phyloP scores from a whole-genome alignment of 257 asterid species.

The Solanum piurae region DNA sequence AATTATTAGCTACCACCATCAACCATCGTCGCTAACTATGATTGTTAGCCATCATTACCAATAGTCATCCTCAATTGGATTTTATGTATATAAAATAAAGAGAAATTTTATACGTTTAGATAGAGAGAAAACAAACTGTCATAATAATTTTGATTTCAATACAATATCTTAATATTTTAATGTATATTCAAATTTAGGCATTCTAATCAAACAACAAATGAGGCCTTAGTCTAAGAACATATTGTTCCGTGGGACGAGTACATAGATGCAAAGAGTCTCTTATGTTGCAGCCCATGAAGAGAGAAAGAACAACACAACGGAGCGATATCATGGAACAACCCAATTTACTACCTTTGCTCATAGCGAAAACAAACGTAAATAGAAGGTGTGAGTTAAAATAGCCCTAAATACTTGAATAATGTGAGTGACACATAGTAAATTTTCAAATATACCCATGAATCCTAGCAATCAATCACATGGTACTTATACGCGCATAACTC shows the following conservation, averaged over 20 bases:
- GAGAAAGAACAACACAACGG: neutral
- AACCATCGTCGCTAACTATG: neutral
- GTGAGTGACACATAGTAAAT: neutral
- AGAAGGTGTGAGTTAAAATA: neutral
- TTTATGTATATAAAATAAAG: neutral
- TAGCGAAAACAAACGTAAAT: neutral
- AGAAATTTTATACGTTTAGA: no score
- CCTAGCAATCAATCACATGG: neutral
- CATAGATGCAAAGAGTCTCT: no score
- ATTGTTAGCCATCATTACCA: neutral
- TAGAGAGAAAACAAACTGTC: neutral
- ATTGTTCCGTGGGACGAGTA: no score
- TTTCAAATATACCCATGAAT: neutral
- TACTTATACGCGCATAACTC: neutral
- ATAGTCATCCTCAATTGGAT: neutral
- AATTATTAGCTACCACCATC: neutral
- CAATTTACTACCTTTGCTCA: neutral
- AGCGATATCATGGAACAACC: neutral
- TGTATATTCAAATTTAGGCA: neutral
- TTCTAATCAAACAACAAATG: neutral
- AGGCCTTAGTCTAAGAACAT: neutral
- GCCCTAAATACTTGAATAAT: neutral
- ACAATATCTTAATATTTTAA: neutral
- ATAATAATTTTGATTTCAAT: neutral
- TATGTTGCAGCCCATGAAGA: neutral